These are phyloP conservation scores for Neurospora discreta DNA, from an alignment of 495 filamentous ascomycete genomes.

Conservation along the genomic window DNA sequence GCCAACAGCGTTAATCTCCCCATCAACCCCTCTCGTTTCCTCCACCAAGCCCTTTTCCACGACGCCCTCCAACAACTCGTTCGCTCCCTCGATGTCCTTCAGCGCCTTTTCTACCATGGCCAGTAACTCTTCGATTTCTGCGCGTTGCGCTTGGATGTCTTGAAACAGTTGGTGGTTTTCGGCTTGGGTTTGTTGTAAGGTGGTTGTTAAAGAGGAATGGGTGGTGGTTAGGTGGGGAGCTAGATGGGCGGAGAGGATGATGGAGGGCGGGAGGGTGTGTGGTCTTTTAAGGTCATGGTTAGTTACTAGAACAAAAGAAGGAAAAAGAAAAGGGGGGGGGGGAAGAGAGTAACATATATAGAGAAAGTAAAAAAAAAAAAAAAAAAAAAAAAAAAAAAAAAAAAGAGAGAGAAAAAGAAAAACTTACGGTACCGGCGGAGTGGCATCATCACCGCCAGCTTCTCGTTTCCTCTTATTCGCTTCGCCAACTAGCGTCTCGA, in stretches of 20 bases:
- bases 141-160: conserved; percentile 53
- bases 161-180: conserved; percentile 54
- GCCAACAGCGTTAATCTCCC: conserved; percentile 21
- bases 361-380: not conserved
- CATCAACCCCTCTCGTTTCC: conserved; percentile 38
- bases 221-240: conserved; percentile 53
- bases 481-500: conserved; percentile 65
- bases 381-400: not conserved
- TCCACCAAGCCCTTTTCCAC: conserved; percentile 32
- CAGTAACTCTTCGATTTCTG: conserved; percentile 62
- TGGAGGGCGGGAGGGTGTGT: conserved; percentile 60
- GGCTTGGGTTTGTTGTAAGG: conserved; percentile 48
- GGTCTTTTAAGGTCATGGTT: conserved; percentile 20
- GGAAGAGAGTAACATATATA: no score
- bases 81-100: conserved; percentile 57
- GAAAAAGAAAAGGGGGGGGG: not conserved
- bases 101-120: conserved; percentile 54
- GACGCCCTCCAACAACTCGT: conserved; percentile 31
- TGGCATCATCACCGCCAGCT: conserved; percentile 16
- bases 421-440: conserved; percentile 37
- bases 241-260: conserved; percentile 60
- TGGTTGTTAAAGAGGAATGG: conserved; percentile 47
- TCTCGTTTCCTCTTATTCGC: conserved; percentile 50
- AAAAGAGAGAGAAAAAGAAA: conserved; percentile 1
- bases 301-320: not conserved